These are phyloP conservation scores for Lachancea thermotolerans DNA, from an alignment of 805 yeast species.

Conservation along the genomic window DNA sequence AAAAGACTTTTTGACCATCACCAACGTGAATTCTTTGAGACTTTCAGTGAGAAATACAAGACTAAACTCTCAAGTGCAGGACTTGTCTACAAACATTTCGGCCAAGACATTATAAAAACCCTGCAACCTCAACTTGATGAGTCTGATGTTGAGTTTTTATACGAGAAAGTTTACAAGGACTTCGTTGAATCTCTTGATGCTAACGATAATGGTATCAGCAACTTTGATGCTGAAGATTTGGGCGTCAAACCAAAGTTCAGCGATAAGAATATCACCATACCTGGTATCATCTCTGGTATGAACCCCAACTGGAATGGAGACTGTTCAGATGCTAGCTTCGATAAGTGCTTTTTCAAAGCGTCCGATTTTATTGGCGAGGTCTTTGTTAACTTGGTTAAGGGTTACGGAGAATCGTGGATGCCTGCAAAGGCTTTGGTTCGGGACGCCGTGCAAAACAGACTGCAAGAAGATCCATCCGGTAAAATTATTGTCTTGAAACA, in stretches of 20 bases:
- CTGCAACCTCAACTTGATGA: conserved; percentile 39
- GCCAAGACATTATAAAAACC: conserved; percentile 54
- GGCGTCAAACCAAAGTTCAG: conserved; percentile 55
- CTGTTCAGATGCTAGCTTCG: conserved; percentile 58
- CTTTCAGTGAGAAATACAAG: conserved; percentile 52
- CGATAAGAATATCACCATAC: conserved; percentile 67
- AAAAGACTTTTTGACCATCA: conserved; percentile 90
- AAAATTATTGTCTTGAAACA: conserved; percentile 65
- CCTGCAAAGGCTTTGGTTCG: conserved; percentile 80
- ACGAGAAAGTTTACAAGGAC: conserved; percentile 71
- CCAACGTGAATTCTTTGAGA: conserved; percentile 81
- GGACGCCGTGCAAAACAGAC: conserved; percentile 56
- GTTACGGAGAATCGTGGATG: conserved; percentile 80
- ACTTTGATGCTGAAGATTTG: conserved; percentile 41
- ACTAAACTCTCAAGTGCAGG: conserved; percentile 95
- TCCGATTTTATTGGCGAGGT: conserved; percentile 77
- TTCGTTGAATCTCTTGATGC: conserved; percentile 93
- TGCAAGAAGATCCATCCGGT: conserved; percentile 58
- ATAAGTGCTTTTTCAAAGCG: conserved; percentile 61
- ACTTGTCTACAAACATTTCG: conserved; percentile 79
- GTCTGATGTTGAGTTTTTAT: conserved; percentile 54
- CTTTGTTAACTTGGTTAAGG: conserved; percentile 58
- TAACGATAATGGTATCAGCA: conserved; percentile 86
- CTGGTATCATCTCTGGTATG: conserved; percentile 67
- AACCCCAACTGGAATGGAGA: conserved; percentile 83